These are phyloP conservation scores for Chamaenerion angustifolium DNA, from an alignment of 345 rosid species.

Conservation along the genomic window DNA sequence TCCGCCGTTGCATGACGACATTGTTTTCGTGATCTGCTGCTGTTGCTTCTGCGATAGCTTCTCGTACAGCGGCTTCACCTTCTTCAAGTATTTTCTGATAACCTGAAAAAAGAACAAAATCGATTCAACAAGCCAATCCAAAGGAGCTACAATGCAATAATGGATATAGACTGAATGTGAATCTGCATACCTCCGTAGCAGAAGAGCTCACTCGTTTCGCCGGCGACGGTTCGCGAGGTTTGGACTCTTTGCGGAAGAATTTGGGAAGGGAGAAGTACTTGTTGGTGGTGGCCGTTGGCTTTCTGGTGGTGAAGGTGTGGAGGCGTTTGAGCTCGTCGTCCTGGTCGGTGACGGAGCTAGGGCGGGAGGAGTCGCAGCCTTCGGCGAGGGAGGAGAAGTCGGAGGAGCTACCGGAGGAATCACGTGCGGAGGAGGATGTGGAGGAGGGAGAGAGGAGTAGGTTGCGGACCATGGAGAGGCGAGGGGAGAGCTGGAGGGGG, in stretches of 20 bases:
- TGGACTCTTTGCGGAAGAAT: slow-evolving; percentile 67
- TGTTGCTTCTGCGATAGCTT: slow-evolving; percentile 64
- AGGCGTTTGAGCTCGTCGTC: slow-evolving; percentile 48
- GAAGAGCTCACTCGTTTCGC: slow-evolving; percentile 64
- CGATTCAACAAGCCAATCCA: not conserved
- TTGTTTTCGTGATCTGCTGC: too few relatives aligned
- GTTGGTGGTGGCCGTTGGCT: not conserved
- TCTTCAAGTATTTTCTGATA: slow-evolving; percentile 69
- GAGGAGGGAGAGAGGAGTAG: slow-evolving; percentile 61
- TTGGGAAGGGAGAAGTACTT: slow-evolving; percentile 61
- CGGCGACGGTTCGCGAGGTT: slow-evolving; percentile 25
- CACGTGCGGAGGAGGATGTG: slow-evolving; percentile 69
- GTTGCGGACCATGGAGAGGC: slow-evolving; percentile 86
- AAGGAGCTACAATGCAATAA: not conserved
- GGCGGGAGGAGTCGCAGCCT: slow-evolving; percentile 64
- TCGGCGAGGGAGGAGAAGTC: slow-evolving; percentile 37
- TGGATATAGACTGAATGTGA: not conserved
- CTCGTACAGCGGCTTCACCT: slow-evolving; percentile 86
- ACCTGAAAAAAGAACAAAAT: slow-evolving; percentile 16
- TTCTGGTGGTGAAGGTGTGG: slow-evolving; percentile 1
- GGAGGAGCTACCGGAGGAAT: slow-evolving; percentile 68
- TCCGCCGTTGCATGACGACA: slow-evolving; percentile 5
- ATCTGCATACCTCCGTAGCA: slow-evolving; percentile 44
- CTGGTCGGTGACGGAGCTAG: slow-evolving; percentile 62
- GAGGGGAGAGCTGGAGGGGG: slow-evolving; percentile 87